Evolutionary conservation across 768 basidiomycete species (phyloP).

Genomic region (Scleroderma bovista): DNA sequence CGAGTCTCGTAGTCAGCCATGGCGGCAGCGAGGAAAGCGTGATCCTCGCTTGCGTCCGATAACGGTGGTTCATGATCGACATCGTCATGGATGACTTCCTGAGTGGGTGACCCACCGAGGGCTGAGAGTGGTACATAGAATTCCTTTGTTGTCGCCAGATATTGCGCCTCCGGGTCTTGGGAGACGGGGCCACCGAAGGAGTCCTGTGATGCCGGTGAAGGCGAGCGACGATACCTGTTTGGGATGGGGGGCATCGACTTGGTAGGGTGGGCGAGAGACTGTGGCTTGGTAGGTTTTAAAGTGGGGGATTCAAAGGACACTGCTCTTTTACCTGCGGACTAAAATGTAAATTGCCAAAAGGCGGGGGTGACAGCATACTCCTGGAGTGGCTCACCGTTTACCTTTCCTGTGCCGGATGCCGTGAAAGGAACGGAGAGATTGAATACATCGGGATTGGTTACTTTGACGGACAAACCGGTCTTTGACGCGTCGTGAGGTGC

Average conservation of each 20-base stretch:
- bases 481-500: constrained; percentile 21
- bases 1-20: constrained; percentile 23
- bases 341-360: constrained; percentile 22
- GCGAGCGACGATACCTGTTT: constrained; percentile 27
- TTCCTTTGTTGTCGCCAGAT: constrained; percentile 41
- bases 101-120: constrained; percentile 34
- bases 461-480: constrained; percentile 16
- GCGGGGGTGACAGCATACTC: constrained; percentile 13
- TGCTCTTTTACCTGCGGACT: constrained; percentile 25
- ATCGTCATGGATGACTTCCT: constrained; percentile 21
- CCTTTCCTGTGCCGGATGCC: constrained; percentile 24
- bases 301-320: constrained; percentile 32
- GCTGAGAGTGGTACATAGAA: constrained; percentile 58
- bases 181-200: constrained; percentile 55
- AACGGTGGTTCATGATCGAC: constrained; percentile 48
- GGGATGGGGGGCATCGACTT: constrained; percentile 18
- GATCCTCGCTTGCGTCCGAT: constrained; percentile 36
- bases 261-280: constrained; percentile 13
- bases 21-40: constrained; percentile 14
- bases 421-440: constrained; percentile 20
- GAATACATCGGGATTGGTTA: constrained; percentile 22
- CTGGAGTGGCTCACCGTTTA: constrained; percentile 26
- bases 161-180: constrained; percentile 41
- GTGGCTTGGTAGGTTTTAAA: constrained; percentile 8
- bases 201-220: constrained; percentile 46